phyloP scores from a whole-genome alignment of 2,329 filamentous ascomycete genomes.

The Rhynchosporium graminicola region DNA sequence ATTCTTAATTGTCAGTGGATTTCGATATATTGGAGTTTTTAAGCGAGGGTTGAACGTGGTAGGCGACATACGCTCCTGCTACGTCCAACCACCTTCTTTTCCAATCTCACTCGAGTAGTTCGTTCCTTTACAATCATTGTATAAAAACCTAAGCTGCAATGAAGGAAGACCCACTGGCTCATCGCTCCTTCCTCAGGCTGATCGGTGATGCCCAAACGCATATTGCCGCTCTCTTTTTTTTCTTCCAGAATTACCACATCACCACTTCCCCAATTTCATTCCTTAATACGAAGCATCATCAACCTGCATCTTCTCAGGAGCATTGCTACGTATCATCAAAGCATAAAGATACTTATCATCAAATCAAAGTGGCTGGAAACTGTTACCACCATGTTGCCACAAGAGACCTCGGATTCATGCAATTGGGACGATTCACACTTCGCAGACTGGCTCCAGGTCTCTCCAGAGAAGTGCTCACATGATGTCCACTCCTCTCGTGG shows the following conservation, averaged over 20 bases:
- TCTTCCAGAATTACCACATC: background rate
- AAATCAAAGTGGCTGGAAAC: background rate
- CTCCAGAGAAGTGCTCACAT: background rate
- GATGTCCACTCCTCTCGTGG: background rate
- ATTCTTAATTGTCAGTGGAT: background rate
- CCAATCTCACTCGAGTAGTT: too few relatives aligned
- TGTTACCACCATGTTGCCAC: slow-evolving; percentile 2
- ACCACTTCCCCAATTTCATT: background rate
- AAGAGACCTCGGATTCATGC: background rate
- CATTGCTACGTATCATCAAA: slow-evolving; percentile 10
- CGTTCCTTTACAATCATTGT: too few relatives aligned
- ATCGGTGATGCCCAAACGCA: background rate
- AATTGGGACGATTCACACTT: background rate
- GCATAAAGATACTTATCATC: background rate
- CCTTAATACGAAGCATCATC: background rate
- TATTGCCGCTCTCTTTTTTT: background rate
- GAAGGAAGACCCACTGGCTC: background rate
- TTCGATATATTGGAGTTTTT: too few relatives aligned
- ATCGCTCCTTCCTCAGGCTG: background rate
- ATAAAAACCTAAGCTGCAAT: background rate
- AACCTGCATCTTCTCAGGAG: background rate
- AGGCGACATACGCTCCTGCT: background rate
- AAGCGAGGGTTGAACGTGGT: background rate
- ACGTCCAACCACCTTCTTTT: background rate
- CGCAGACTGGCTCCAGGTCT: background rate